phyloP scores from a whole-genome alignment of 2,329 filamentous ascomycete species.

The Monilinia laxa region DNA sequence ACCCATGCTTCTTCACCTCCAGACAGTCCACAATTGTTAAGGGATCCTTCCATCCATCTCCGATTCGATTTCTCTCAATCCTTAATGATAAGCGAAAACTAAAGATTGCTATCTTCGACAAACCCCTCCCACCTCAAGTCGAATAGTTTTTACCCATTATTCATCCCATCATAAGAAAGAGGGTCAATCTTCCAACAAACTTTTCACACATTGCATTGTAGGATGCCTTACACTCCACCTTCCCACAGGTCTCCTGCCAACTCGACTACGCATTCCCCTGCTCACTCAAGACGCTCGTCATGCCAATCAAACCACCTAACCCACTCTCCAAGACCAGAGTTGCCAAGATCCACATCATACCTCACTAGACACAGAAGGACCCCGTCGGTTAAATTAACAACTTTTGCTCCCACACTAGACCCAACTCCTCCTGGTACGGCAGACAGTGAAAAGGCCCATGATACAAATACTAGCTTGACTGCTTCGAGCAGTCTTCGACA shows the following conservation, averaged over 20 bases:
- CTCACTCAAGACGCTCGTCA: constrained; percentile 58
- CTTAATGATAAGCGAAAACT: constrained; percentile 33
- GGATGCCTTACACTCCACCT: constrained; percentile 89
- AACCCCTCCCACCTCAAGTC: constrained; percentile 23
- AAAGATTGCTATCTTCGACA: constrained; percentile 27
- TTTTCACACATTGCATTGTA: constrained; percentile 25
- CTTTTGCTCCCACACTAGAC: constrained; percentile 38
- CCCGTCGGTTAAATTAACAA: constrained; percentile 46
- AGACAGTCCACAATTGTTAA: constrained; percentile 28
- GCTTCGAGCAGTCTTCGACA: constrained; percentile 67
- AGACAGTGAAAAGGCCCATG: constrained; percentile 34
- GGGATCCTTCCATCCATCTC: not conserved
- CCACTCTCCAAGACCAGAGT: constrained; percentile 47
- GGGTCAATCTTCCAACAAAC: not conserved
- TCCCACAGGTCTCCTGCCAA: constrained; percentile 63
- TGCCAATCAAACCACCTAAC: constrained; percentile 46
- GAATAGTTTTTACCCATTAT: constrained; percentile 27
- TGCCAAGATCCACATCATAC: constrained; percentile 66
- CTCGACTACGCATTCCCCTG: constrained; percentile 57
- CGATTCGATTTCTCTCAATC: constrained; percentile 10
- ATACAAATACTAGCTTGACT: constrained; percentile 36
- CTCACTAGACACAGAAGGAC: constrained; percentile 63
- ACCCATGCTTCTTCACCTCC: constrained; percentile 27
- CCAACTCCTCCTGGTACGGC: constrained; percentile 35
- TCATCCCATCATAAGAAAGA: not conserved